These are phyloP conservation scores for Aspergillus eucalypticola DNA, from an alignment of 2,329 filamentous ascomycete genomes.

Conservation along the genomic window DNA sequence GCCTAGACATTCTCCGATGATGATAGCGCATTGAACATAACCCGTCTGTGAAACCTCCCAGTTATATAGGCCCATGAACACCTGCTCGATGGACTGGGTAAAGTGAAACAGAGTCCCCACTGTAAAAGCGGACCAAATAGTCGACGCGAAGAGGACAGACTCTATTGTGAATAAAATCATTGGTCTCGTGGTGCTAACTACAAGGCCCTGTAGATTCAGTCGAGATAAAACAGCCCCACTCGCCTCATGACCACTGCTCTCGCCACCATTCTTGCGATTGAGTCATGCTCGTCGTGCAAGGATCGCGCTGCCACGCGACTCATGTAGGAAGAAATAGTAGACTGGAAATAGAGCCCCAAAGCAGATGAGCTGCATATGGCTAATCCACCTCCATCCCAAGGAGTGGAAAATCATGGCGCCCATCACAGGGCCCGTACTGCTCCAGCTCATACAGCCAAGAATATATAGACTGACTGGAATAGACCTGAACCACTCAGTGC, in stretches of 20 bases:
- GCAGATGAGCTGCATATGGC: slow-evolving; percentile 44
- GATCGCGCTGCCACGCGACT: slow-evolving; percentile 45
- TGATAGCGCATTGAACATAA: slow-evolving; percentile 45
- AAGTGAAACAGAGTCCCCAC: slow-evolving; percentile 48
- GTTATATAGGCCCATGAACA: slow-evolving; percentile 37
- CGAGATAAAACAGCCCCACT: no score
- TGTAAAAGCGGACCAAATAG: slow-evolving; percentile 47
- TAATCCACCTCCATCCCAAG: slow-evolving; percentile 21
- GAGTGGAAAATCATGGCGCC: slow-evolving; percentile 38
- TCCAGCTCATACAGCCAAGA: slow-evolving; percentile 42
- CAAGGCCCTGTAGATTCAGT: slow-evolving; percentile 23
- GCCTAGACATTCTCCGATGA: slow-evolving; percentile 35
- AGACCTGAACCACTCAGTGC: slow-evolving; percentile 34
- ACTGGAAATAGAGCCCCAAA: slow-evolving; percentile 37
- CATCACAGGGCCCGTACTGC: slow-evolving; percentile 48
- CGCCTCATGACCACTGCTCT: slow-evolving; percentile 15
- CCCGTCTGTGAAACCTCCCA: slow-evolving; percentile 36
- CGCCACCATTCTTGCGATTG: slow-evolving; percentile 34
- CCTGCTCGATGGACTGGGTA: slow-evolving; percentile 45
- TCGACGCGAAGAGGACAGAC: slow-evolving; percentile 45
- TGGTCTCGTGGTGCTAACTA: slow-evolving; percentile 39
- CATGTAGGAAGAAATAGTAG: slow-evolving; percentile 42
- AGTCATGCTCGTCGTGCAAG: slow-evolving; percentile 38
- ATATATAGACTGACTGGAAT: slow-evolving; percentile 47
- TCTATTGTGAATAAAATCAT: slow-evolving; percentile 43